phyloP scores from a whole-genome alignment of 1,139 yeast genomes.

The Yamadazyma epiphylla region DNA sequence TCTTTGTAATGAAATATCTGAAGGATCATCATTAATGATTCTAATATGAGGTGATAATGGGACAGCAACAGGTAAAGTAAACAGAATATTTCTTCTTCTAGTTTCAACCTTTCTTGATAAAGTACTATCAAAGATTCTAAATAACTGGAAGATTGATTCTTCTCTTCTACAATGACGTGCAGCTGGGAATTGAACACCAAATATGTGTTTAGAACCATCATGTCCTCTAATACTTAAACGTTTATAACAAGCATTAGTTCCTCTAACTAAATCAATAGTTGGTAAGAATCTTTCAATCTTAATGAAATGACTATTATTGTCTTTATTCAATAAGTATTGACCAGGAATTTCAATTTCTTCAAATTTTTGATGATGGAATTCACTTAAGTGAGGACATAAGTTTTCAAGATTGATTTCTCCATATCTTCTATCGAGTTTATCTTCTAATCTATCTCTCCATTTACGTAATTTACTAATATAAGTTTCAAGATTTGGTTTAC shows the following conservation, averaged over 20 bases:
- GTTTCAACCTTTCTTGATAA: conserved; percentile 80
- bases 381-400: conserved; percentile 90
- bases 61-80: conserved; percentile 87
- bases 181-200: conserved; percentile 97
- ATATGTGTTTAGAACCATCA: conserved; percentile 87
- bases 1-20: conserved; percentile 76
- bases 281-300: conserved; percentile 93
- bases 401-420: conserved; percentile 81
- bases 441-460: conserved; percentile 94
- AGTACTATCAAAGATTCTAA: conserved; percentile 81
- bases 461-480: conserved; percentile 78
- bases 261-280: conserved; percentile 81
- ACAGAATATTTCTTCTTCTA: conserved; percentile 78
- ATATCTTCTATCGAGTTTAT: conserved; percentile 78
- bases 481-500: conserved; percentile 85
- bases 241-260: conserved; percentile 89
- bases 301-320: conserved; percentile 79
- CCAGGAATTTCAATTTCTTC: conserved; percentile 98
- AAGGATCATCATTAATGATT: conserved; percentile 78
- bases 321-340: conserved; percentile 81
- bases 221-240: conserved; percentile 88
- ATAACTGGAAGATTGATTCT: conserved; percentile 88
- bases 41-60: conserved; percentile 95
- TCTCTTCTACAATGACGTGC: conserved; percentile 97
- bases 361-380: conserved; percentile 96